Percentiles rank a stretch among this genome's conserved stretches.
phyloP scores from a whole-genome alignment of 2,329 filamentous ascomycete genomes.

The Gaeumannomyces tritici region DNA sequence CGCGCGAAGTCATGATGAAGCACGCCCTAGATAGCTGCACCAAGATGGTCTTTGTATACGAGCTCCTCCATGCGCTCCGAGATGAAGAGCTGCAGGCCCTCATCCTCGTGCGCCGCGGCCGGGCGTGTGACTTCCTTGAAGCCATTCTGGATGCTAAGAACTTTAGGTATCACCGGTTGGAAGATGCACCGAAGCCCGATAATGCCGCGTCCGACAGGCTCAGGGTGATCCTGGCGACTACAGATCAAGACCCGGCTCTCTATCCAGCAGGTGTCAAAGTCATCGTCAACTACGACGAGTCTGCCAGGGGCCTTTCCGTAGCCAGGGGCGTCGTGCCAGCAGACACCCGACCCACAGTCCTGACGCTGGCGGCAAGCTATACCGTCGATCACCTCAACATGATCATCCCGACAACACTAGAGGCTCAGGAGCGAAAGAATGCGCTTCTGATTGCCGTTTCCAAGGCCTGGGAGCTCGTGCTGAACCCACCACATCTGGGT shows the following conservation, averaged over 20 bases:
- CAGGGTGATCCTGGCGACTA: constrained; percentile 31
- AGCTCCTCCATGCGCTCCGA: constrained; percentile 38
- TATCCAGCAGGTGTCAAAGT: constrained; percentile 34
- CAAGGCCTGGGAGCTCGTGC: constrained; percentile 25
- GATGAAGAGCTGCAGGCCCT: constrained; percentile 36
- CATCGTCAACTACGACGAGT: constrained; percentile 45
- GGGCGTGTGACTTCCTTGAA: constrained; percentile 41
- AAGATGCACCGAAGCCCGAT: constrained; percentile 7
- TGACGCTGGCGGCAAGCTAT: constrained; percentile 38
- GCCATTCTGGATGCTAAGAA: constrained; percentile 32
- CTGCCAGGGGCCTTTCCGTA: constrained; percentile 22
- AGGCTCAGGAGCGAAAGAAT: constrained; percentile 36
- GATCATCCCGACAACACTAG: constrained; percentile 27
- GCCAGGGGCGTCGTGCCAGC: constrained; percentile 5
- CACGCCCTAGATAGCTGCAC: constrained; percentile 46
- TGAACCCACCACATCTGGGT: constrained; percentile 22
- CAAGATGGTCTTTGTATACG: constrained; percentile 50
- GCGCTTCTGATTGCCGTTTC: constrained; percentile 25
- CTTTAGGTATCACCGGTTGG: constrained; percentile 21
- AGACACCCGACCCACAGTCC: constrained; percentile 26
- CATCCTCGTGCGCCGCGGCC: constrained; percentile 40
- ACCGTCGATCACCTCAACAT: constrained; percentile 48
- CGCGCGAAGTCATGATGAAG: constrained; percentile 34
- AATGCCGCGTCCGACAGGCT: constrained; percentile 11
- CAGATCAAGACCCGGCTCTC: constrained; percentile 24